phyloP scores from a whole-genome alignment of 176 grass and related monocot species.

The Luzula sylvatica region DNA sequence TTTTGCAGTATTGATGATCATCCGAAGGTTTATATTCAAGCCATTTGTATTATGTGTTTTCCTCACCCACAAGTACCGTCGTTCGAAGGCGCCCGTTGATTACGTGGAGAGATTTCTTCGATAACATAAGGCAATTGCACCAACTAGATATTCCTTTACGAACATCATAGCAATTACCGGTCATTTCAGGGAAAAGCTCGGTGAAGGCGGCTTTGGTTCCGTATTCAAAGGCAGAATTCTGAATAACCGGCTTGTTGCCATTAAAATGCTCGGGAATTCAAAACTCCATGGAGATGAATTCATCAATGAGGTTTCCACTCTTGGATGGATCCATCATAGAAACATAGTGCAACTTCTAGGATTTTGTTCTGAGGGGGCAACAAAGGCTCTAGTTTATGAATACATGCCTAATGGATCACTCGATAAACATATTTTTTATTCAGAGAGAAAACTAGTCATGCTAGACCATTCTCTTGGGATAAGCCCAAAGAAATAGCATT shows the following conservation, averaged over 20 bases:
- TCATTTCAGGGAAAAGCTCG: constrained; percentile 37
- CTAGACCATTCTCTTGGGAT: constrained; percentile 11
- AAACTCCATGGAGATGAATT: constrained; percentile 37
- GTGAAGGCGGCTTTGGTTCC: constrained; percentile 34
- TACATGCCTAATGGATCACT: constrained; percentile 37
- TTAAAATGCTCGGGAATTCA: constrained; percentile 25
- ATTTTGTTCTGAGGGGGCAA: constrained; percentile 28
- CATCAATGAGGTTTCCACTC: constrained; percentile 39
- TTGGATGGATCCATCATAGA: constrained; percentile 41
- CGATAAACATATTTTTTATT: constrained; percentile 35
- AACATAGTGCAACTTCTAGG: constrained; percentile 26
- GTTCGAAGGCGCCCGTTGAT: not conserved
- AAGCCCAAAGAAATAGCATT: constrained; percentile 36
- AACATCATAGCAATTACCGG: constrained; percentile 41
- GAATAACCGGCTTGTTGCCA: not conserved
- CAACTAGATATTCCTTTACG: constrained; percentile 25
- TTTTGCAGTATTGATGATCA: not conserved
- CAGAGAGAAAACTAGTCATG: not conserved
- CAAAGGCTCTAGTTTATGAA: constrained; percentile 28
- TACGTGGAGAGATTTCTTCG: constrained; percentile 30
- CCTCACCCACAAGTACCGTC: constrained; percentile 31
- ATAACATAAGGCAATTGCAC: constrained; percentile 16
- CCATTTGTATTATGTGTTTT: constrained; percentile 6
- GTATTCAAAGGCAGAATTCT: constrained; percentile 30
- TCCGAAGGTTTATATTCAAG: constrained; percentile 10